A percentile compares a stretch with the other conserved stretches of the same genome.
phyloP scores from a whole-genome alignment of 495 filamentous ascomycete genomes.

The Aspergillus panamensis region DNA sequence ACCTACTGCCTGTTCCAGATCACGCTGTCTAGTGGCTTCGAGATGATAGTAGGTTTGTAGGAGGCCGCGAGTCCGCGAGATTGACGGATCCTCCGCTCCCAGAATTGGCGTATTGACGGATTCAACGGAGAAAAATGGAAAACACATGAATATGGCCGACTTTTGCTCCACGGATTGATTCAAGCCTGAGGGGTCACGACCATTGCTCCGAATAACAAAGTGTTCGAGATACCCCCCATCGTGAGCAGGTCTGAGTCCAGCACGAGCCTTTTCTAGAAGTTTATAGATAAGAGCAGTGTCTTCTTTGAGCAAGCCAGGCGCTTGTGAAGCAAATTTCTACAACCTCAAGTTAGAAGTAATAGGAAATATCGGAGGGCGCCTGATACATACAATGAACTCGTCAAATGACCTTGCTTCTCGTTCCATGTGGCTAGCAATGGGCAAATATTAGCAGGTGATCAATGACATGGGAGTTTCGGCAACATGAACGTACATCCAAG shows the following conservation, averaged over 20 bases:
- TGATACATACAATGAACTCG: slow-evolving; percentile 4
- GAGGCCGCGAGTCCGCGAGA: slow-evolving; percentile 1
- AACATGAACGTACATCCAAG: not conserved
- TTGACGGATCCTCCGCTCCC: not conserved
- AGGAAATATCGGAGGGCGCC: not conserved
- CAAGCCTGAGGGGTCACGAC: not conserved
- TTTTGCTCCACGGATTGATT: not conserved
- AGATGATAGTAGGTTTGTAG: slow-evolving; percentile 5
- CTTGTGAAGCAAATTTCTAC: slow-evolving; percentile 4
- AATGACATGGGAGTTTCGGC: not conserved
- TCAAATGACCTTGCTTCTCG: not conserved
- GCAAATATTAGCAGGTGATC: not conserved
- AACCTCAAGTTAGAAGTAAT: not conserved
- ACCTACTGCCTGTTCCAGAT: not conserved
- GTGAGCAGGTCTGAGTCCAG: not conserved
- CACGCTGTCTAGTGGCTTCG: not conserved
- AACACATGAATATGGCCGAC: not conserved
- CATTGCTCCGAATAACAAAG: not conserved
- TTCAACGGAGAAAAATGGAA: slow-evolving; percentile 1
- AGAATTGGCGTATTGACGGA: not conserved
- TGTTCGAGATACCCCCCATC: not conserved
- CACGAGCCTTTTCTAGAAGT: not conserved
- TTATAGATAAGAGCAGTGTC: not conserved
- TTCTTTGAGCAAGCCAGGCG: not conserved
- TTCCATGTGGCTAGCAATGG: not conserved